Conservation (phyloP, 2,329 filamentous ascomycete species). For the Xylariaceae sp. region DNA sequence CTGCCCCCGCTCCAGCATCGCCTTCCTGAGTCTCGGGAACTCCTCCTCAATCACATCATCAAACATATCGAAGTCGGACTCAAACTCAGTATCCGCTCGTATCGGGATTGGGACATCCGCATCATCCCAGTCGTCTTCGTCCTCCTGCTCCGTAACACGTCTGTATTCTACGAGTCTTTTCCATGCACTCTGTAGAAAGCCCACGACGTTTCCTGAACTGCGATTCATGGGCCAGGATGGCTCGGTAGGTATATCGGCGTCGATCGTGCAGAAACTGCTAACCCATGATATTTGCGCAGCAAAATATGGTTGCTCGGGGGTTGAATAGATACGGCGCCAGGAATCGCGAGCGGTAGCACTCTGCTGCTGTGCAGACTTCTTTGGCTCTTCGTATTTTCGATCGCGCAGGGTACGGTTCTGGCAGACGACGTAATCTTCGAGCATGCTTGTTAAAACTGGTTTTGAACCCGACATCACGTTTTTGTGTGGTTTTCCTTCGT, state of each 20-base stretch:
- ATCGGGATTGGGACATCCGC: slow-evolving; percentile 12
- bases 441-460: not conserved
- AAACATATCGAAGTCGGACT: slow-evolving; percentile 20
- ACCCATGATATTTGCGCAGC: too few relatives aligned
- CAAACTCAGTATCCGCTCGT: not conserved
- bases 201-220: slow-evolving; percentile 11
- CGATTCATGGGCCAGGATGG: not conserved
- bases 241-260: not conserved
- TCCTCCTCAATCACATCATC: slow-evolving; percentile 23
- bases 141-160: not conserved
- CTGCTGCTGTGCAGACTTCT: not conserved
- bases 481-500: slow-evolving; percentile 12
- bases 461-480: slow-evolving; percentile 14
- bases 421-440: slow-evolving; percentile 25
- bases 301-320: too few relatives aligned
- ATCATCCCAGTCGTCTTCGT: slow-evolving; percentile 18
- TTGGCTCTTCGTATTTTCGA: not conserved
- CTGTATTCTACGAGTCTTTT: slow-evolving; percentile 13
- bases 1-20: not conserved
- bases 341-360: not conserved
- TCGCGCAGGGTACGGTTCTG: slow-evolving; percentile 21
- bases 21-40: slow-evolving; percentile 20
- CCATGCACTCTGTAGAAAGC: slow-evolving; percentile 20
- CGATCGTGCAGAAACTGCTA: not conserved
- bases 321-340: too few relatives aligned